These are phyloP conservation scores for Didymella sp. DNA, from an alignment of 2,329 filamentous ascomycete species.

Conservation along the genomic window DNA sequence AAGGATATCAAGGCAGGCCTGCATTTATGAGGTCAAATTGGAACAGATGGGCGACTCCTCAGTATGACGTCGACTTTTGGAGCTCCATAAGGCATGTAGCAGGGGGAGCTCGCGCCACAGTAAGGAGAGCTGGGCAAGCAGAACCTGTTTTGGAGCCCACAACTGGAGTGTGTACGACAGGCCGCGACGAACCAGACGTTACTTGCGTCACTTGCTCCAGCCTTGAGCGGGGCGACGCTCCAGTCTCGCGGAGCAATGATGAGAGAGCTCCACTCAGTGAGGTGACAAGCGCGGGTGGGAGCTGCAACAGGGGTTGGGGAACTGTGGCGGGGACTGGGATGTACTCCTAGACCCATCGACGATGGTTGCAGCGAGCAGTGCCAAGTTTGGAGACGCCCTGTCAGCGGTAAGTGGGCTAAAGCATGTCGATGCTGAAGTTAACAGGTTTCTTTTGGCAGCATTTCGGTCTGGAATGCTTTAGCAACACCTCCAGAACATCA, in stretches of 20 bases:
- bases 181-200: constrained; percentile 31
- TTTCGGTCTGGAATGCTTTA: constrained; percentile 2
- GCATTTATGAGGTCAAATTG: constrained; percentile 43
- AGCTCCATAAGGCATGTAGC: constrained; percentile 28
- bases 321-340: constrained; percentile 43
- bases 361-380: constrained; percentile 34
- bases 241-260: constrained; percentile 28
- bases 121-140: constrained; percentile 26
- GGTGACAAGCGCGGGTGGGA: constrained; percentile 37
- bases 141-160: constrained; percentile 49
- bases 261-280: constrained; percentile 34
- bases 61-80: constrained; percentile 46
- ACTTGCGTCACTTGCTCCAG: constrained; percentile 48
- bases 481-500: not conserved
- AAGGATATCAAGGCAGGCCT: constrained; percentile 28
- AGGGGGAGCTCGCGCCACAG: constrained; percentile 49
- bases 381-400: constrained; percentile 30
- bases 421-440: not conserved
- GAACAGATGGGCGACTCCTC: constrained; percentile 25
- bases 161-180: constrained; percentile 36
- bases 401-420: constrained; percentile 25
- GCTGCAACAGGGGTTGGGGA: constrained; percentile 29
- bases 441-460: not conserved
- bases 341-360: constrained; percentile 41
- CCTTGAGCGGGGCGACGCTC: constrained; percentile 44